phyloP scores from a whole-genome alignment of 768 basidiomycete genomes.

The Strobilomyces confusus region DNA sequence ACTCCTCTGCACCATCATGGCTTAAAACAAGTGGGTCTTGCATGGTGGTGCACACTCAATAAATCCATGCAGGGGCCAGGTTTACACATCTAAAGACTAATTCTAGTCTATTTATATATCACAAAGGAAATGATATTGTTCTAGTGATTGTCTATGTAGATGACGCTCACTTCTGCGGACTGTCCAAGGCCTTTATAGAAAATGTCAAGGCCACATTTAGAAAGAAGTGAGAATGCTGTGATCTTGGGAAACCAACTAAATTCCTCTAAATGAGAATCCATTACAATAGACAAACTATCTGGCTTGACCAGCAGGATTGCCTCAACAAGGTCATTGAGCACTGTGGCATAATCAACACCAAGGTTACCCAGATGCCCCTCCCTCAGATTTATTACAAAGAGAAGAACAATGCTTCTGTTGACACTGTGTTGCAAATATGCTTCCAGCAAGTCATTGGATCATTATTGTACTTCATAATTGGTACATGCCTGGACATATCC shows the following conservation, averaged over 20 bases:
- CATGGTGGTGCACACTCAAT: no score
- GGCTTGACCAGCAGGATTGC: background rate
- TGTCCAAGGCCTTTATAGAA: background rate
- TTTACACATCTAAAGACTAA: background rate
- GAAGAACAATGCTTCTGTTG: background rate
- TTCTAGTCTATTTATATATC: background rate
- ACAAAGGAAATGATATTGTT: background rate
- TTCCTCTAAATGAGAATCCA: no score
- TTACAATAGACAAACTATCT: background rate
- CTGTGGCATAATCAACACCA: background rate
- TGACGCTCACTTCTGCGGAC: background rate
- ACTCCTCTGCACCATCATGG: no score
- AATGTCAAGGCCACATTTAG: background rate
- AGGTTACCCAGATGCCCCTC: background rate
- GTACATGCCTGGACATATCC: background rate
- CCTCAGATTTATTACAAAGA: background rate
- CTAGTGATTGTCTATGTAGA: background rate
- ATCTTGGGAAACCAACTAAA: background rate
- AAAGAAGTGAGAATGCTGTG: background rate
- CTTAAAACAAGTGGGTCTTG: no score
- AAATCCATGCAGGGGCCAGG: background rate
- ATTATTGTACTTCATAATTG: background rate
- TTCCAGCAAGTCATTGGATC: background rate
- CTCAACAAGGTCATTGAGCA: background rate
- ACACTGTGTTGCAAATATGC: background rate